Evolutionary conservation across 352 stramenopile species (phyloP).

Genomic region (Globisporangium cederbergense): DNA sequence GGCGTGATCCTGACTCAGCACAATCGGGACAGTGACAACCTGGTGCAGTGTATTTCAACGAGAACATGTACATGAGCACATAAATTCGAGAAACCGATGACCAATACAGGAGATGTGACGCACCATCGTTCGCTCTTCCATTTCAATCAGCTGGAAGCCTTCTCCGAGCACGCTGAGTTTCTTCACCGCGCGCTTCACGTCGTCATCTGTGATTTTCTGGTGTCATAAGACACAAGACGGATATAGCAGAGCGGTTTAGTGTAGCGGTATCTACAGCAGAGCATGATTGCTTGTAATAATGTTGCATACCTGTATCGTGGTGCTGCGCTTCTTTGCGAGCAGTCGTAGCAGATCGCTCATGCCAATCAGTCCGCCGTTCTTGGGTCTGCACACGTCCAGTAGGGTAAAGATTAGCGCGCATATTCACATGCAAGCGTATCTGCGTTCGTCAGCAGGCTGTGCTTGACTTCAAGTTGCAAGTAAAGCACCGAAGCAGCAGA

Average conservation of each 20-base stretch:
- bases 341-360: constrained; percentile 78
- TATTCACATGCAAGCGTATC: neutral
- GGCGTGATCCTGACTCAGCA: constrained; percentile 94
- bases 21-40: constrained; percentile 94
- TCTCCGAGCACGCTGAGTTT: constrained; percentile 94
- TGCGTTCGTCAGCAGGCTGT: neutral
- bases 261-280: neutral
- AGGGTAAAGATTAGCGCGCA: neutral
- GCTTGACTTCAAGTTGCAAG: neutral
- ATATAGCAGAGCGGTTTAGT: neutral
- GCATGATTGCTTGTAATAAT: neutral
- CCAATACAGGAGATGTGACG: neutral
- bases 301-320: constrained; percentile 46
- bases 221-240: constrained; percentile 3
- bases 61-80: neutral
- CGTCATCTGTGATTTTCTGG: constrained; percentile 85
- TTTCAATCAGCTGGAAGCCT: constrained; percentile 92
- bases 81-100: neutral
- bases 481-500: neutral
- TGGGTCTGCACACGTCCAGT: constrained; percentile 35
- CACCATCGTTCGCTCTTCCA: constrained; percentile 91
- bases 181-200: constrained; percentile 93
- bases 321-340: constrained; percentile 62
- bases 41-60: constrained; percentile 15
- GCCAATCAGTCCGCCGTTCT: constrained; percentile 80